A percentile compares a stretch with the other conserved stretches of the same genome.
These are phyloP conservation scores for Juglanconis sp. DNA, from an alignment of 2,329 filamentous ascomycete genomes.

Conservation along the genomic window DNA sequence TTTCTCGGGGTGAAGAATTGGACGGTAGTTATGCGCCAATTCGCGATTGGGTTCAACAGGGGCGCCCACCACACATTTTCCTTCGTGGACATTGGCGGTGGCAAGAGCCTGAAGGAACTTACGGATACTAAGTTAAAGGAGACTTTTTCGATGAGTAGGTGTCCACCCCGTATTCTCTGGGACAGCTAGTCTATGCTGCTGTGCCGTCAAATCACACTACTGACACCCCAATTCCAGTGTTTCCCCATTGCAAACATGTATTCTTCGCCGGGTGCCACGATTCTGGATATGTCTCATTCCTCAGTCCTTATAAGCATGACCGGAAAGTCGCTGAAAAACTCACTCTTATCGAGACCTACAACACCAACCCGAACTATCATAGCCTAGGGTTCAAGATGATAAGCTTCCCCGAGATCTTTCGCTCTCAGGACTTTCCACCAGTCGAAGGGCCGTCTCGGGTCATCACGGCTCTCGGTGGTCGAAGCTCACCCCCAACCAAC, in stretches of 20 bases:
- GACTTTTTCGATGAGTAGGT: background rate
- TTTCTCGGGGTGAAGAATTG: background rate
- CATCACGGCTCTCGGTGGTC: background rate
- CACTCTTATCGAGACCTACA: background rate
- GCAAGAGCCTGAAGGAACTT: background rate
- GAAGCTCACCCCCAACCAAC: background rate
- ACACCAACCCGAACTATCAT: background rate
- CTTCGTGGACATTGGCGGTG: background rate
- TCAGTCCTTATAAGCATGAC: background rate
- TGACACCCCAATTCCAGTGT: background rate
- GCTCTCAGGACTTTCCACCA: background rate
- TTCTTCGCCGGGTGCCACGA: slow-evolving; percentile 3
- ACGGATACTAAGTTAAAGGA: background rate
- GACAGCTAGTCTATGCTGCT: background rate
- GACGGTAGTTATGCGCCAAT: background rate
- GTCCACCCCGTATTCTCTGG: background rate
- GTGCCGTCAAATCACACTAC: background rate
- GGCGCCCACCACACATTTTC: background rate
- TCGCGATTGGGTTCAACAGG: background rate
- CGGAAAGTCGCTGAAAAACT: background rate
- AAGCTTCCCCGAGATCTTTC: background rate
- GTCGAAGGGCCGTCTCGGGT: background rate
- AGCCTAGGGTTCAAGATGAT: background rate
- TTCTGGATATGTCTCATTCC: slow-evolving; percentile 1
- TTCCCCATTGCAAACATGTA: slow-evolving; percentile 1